Evolutionary conservation across 148 eudicot species (phyloP), one percentile per base, ranked within the genome.

Genomic region (Rhododendron griersonianum): DNA sequence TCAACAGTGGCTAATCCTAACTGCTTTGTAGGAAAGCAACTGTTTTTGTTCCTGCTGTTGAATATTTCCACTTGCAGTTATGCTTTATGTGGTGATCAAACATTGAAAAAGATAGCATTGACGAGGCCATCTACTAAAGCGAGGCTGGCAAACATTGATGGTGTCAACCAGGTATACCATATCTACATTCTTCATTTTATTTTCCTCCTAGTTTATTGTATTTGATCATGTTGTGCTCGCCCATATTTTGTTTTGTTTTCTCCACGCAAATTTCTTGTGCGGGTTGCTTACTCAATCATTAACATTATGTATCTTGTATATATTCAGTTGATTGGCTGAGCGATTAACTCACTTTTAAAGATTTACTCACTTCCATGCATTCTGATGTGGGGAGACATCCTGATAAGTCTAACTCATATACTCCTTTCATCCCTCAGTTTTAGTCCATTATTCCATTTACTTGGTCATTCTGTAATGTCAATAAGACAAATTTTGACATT

Each of bases 1-100:
- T 71, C 45, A 69, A 85, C 35, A 48, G 19, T 55, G 44, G 44
- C 81, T 53, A 41, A 50, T 63, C 37, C 77, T 37, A 28, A 79
- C 59, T 63, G 41, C 16, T 80, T 78, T 57, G 84, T 78, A 75
- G 30, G 41, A 76, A 75, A 83, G 30, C 25, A 21, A 37, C 44
- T 69, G 73, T 48, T 44, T 37, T 55, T n/a, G 25, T 10, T 84
- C 11, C 47, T 53, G 78, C 73, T 83, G 48, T 84, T 91, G 45
- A 67, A 41, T 28, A 21, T 85, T 90, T 88, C 81, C 41, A 16
- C 87, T 89, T 86, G 87, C 92, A 95, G 98, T 63, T 94, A 95
- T 93, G 98, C 94, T 88, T 84, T 95, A 57, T 95, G 98, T 84
- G 95, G 95, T 83, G 98, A 95, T 90, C 93, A 89, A 89, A 94